phyloP scores from a whole-genome alignment of 1,139 yeast genomes.

The Geotrichum restrictum region DNA sequence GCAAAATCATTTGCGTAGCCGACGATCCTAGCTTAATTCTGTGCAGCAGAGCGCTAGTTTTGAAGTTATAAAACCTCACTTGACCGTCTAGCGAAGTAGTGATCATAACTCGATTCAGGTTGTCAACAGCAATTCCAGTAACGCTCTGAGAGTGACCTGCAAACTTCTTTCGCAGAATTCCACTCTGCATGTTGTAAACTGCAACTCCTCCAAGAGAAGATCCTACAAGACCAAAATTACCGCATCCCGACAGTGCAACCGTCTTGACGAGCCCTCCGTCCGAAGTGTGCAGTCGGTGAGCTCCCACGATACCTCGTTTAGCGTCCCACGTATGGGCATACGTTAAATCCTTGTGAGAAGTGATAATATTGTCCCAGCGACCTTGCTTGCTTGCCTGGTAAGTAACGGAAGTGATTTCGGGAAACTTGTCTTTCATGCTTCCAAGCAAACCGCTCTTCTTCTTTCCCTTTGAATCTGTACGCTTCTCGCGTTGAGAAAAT shows the following conservation, averaged over 20 bases:
- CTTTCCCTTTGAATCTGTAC: conserved; percentile 45
- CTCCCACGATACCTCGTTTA: conserved; percentile 76
- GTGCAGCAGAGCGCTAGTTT: conserved; percentile 61
- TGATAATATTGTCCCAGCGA: conserved; percentile 93
- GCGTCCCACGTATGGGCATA: conserved; percentile 93
- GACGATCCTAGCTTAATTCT: conserved; percentile 71
- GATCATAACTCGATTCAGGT: conserved; percentile 82
- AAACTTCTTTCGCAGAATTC: conserved; percentile 61
- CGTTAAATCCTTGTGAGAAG: conserved; percentile 80
- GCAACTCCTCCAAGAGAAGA: conserved; percentile 85
- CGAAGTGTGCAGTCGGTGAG: conserved; percentile 61
- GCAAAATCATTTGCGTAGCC: conserved; percentile 70
- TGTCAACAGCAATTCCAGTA: conserved; percentile 85
- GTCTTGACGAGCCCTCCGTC: conserved; percentile 81
- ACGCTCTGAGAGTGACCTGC: conserved; percentile 70
- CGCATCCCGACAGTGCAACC: conserved; percentile 84
- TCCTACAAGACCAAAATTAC: conserved; percentile 93
- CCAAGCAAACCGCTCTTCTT: conserved; percentile 35
- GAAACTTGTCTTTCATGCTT: conserved; percentile 58
- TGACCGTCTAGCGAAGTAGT: conserved; percentile 86
- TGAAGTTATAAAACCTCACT: conserved; percentile 81
- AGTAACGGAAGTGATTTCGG: conserved; percentile 71
- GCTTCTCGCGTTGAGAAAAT: conserved; percentile 64
- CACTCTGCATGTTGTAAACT: conserved; percentile 88
- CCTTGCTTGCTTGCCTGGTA: conserved; percentile 76